Conservation (phyloP, 2,329 filamentous ascomycete species). For the Microdochium bolleyi region DNA sequence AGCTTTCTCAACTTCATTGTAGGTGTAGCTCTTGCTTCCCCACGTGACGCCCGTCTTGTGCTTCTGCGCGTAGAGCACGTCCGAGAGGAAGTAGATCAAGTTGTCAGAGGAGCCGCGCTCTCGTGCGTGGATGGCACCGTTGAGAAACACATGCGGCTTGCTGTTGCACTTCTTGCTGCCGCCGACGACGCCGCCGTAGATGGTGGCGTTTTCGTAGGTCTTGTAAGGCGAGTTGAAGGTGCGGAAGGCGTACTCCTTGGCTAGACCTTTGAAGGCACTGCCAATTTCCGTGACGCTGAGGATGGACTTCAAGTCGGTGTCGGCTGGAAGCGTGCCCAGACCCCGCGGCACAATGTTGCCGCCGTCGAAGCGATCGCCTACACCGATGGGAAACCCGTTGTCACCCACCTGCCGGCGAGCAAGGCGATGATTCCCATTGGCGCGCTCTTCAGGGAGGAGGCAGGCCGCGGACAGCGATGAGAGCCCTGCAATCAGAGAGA, state of each 20-base stretch:
- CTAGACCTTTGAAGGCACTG: constrained; percentile 29
- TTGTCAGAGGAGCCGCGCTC: constrained; percentile 50
- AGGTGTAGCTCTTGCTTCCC: constrained; percentile 41
- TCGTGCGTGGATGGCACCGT: constrained; percentile 46
- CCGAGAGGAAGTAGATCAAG: constrained; percentile 48
- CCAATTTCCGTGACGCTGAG: constrained; percentile 32
- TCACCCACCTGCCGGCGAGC: background rate
- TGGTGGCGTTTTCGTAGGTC: constrained; percentile 30
- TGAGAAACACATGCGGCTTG: constrained; percentile 41
- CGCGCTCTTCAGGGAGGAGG: background rate
- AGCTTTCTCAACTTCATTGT: constrained; percentile 40
- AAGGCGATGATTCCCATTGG: background rate
- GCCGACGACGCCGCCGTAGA: constrained; percentile 32
- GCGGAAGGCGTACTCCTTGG: constrained; percentile 27
- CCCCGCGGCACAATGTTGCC: constrained; percentile 31
- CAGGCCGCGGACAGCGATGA: background rate
- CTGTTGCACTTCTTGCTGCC: constrained; percentile 28
- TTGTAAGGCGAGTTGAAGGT: constrained; percentile 31
- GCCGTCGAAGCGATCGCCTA: constrained; percentile 25
- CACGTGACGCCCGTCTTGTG: constrained; percentile 40
- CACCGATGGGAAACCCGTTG: constrained; percentile 14
- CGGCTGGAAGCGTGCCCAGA: constrained; percentile 27
- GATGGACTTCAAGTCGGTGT: constrained; percentile 24
- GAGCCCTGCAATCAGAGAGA: background rate
- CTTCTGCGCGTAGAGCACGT: constrained; percentile 45